Evolutionary conservation across 306 rosid species (phyloP).

Genomic region (Prunus dulcis): DNA sequence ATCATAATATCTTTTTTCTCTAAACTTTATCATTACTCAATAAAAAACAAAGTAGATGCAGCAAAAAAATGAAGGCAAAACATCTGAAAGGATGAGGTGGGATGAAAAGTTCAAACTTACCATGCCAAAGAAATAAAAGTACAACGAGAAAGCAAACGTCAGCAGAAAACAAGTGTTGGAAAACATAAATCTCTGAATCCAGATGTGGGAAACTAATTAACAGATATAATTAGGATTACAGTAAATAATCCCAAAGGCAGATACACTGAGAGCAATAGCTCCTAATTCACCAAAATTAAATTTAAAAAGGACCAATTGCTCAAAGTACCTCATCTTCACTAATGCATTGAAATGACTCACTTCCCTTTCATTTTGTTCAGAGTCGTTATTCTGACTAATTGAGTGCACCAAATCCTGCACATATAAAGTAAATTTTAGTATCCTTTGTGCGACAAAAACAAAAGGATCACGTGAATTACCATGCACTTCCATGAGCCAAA

Average conservation of each 20-base stretch:
- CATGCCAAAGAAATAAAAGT: background rate
- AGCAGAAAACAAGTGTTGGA: background rate
- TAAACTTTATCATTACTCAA: background rate
- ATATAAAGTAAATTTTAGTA: constrained; percentile 27
- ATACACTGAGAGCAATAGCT: background rate
- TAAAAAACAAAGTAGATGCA: background rate
- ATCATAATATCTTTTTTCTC: background rate
- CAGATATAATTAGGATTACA: background rate
- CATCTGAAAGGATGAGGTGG: background rate
- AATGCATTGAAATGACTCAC: constrained; percentile 52
- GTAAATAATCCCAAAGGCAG: background rate
- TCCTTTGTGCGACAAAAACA: constrained; percentile 16
- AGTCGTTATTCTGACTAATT: constrained; percentile 31
- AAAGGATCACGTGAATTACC: constrained; percentile 11
- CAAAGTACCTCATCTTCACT: constrained; percentile 65
- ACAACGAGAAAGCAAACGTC: too few relatives aligned
- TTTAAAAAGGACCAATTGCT: background rate
- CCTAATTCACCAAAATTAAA: background rate
- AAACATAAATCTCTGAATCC: background rate
- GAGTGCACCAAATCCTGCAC: constrained; percentile 60
- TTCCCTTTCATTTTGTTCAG: constrained; percentile 43
- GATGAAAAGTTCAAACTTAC: background rate
- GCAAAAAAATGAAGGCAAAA: background rate
- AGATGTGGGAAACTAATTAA: background rate
- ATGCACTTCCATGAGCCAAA: constrained; percentile 21